Evolutionary conservation across 257 asterid genomes (phyloP).

Genomic region (Solanum chmielewskii): DNA sequence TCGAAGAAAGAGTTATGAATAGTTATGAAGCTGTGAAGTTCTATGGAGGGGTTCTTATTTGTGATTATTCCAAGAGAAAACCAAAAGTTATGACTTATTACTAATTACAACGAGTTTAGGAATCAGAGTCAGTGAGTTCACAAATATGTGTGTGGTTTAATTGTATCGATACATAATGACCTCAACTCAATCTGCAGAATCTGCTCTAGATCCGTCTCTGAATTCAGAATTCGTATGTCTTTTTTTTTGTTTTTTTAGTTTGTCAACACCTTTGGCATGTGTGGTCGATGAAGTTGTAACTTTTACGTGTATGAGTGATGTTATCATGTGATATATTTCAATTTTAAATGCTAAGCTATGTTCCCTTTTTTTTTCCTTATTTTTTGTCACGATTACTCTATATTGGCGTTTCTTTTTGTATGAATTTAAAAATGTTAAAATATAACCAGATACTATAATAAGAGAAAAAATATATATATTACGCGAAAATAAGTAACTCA

Average conservation of each 20-base stretch:
- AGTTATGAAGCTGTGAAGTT: not conserved
- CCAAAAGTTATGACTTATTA: not conserved
- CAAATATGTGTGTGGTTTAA: not conserved
- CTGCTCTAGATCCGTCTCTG: not conserved
- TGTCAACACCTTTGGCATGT: not conserved
- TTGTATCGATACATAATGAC: too few relatives aligned
- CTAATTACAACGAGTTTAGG: not conserved
- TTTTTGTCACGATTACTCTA: not conserved
- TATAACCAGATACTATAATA: not conserved
- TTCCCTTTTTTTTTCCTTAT: not conserved
- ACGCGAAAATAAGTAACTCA: not conserved
- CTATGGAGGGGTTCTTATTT: not conserved
- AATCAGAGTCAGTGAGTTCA: not conserved
- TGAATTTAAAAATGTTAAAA: not conserved
- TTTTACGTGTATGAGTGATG: not conserved
- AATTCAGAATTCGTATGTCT: too few relatives aligned
- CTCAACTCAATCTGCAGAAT: not conserved
- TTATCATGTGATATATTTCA: not conserved
- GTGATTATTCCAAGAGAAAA: not conserved
- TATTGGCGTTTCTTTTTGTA: not conserved
- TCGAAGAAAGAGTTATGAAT: not conserved
- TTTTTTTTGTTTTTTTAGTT: not conserved
- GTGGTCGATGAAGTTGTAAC: not conserved
- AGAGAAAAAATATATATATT: not conserved
- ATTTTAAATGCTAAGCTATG: not conserved